A percentile compares a stretch with the other conserved stretches of the same genome.
These are phyloP conservation scores for Marvania coccoides DNA, from an alignment of 139 green algal genomes.

Conservation along the genomic window DNA sequence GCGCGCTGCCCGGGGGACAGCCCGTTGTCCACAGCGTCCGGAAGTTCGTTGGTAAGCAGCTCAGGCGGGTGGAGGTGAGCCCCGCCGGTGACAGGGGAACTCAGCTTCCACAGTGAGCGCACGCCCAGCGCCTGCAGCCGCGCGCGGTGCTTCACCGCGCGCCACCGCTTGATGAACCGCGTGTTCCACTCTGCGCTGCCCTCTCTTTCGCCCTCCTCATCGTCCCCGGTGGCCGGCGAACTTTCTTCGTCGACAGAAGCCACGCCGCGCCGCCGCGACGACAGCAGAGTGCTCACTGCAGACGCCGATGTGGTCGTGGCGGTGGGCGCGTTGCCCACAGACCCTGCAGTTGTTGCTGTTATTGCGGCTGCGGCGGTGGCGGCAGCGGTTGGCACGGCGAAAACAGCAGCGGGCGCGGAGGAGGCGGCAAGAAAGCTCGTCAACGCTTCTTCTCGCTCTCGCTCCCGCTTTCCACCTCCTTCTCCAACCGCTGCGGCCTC, in stretches of 20 bases:
- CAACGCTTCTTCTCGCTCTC: too few relatives aligned
- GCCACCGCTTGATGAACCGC: conserved; percentile 17
- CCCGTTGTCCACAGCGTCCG: too few relatives aligned
- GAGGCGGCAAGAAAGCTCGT: not conserved
- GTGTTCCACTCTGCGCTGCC: not conserved
- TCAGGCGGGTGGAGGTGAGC: conserved; percentile 5
- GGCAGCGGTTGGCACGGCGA: not conserved
- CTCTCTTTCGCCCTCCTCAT: too few relatives aligned
- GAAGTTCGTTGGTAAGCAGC: conserved; percentile 19
- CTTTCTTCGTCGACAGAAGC: not conserved
- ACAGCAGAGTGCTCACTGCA: not conserved
- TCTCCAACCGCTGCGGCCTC: too few relatives aligned
- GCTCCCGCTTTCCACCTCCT: too few relatives aligned
- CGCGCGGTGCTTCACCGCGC: conserved; percentile 16
- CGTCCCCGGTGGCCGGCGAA: not conserved
- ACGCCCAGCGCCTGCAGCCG: conserved; percentile 21
- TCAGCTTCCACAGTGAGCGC: conserved; percentile 9
- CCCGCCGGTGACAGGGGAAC: conserved; percentile 1
- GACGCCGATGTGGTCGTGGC: not conserved
- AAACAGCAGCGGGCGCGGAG: not conserved
- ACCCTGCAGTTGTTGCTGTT: too few relatives aligned
- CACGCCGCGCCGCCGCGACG: not conserved
- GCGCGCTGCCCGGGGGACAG: too few relatives aligned
- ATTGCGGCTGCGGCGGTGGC: too few relatives aligned
- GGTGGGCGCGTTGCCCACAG: not conserved